Percentiles rank a stretch among this genome's conserved stretches.
These are phyloP conservation scores for Coprinopsis cinerea DNA, from an alignment of 768 basidiomycete genomes.

Conservation along the genomic window DNA sequence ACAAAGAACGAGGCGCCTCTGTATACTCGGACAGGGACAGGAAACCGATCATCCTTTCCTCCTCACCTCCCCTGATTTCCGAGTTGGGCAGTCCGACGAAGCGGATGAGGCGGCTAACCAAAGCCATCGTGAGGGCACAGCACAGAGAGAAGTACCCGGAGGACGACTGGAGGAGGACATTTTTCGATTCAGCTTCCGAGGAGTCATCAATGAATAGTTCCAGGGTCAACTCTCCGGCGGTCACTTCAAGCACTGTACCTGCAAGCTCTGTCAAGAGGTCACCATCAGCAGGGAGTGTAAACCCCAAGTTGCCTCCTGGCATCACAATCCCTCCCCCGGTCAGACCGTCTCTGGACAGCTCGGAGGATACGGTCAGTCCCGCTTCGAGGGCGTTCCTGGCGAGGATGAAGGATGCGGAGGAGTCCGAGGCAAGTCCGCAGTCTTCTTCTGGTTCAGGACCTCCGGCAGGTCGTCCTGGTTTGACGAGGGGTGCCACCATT, in stretches of 20 bases:
- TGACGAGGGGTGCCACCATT: no score
- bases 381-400: background rate
- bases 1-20: conserved; percentile 16
- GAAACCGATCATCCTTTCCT: conserved; percentile 21
- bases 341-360: background rate
- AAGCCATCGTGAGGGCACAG: conserved; percentile 8
- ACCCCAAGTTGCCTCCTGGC: background rate
- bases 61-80: conserved; percentile 22
- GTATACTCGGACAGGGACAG: conserved; percentile 21
- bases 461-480: no score
- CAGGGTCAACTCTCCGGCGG: background rate
- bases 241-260: background rate
- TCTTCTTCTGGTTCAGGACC: no score
- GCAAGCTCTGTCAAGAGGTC: background rate
- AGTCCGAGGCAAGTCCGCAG: background rate
- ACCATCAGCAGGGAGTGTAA: background rate
- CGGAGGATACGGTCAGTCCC: background rate
- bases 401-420: background rate
- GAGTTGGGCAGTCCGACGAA: conserved; percentile 16
- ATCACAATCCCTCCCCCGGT: background rate
- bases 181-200: background rate
- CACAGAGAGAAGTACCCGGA: background rate
- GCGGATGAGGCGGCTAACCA: conserved; percentile 21
- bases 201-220: background rate
- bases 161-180: background rate